Evolutionary conservation across 2,329 filamentous ascomycete species (phyloP), one percentile per base, ranked within the genome.

Genomic region (Pestalotiopsis sp.): DNA sequence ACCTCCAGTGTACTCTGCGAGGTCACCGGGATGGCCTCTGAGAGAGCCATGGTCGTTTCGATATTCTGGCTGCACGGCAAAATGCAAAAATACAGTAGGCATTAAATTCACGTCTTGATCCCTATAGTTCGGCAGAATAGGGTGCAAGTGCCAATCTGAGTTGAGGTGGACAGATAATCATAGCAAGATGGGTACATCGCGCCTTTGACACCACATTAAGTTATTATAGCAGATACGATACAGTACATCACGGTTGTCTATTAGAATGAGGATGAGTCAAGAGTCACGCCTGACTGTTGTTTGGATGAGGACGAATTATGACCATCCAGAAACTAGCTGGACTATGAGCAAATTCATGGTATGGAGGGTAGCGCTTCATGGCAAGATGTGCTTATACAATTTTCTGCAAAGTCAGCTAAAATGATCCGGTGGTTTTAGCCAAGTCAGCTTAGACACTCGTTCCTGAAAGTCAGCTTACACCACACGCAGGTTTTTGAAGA

Each of bases 381-480:
- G 41, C 59, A 14, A 62, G 27, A 62, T 62, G 14, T 4, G 59
- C 36, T 41, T 62, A 39, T 25, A 62, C 36, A 1, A 4, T 6
- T 23, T 20, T 4, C 59, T 20, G n/a, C 14, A 62, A 62, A 41
- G 36, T 62, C 59, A 62, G 59, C 36, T 31, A 12, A 14, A 59
- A 59, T 59, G 57, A 27, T 27, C 25, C 1, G 14, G 5, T 52
- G 56, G 56, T 23, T 58, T 58, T n/a, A 27, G 13, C 4, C 4
- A 59, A 59, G 57, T 59, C 57, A 59, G 57, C 57, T 59, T 59
- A 59, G 57, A 59, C 4, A 27, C 25, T 1, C 6, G 57, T 6
- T 5, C 31, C 59, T 62, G 31, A 38, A 62, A 41, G 59, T 62
- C 59, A 62, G 59, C 59, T 62, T 62, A 62, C 59, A 62, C 27